Evolutionary conservation across 176 grass and related monocot species (phyloP).

Genomic region (Lolium perenne): DNA sequence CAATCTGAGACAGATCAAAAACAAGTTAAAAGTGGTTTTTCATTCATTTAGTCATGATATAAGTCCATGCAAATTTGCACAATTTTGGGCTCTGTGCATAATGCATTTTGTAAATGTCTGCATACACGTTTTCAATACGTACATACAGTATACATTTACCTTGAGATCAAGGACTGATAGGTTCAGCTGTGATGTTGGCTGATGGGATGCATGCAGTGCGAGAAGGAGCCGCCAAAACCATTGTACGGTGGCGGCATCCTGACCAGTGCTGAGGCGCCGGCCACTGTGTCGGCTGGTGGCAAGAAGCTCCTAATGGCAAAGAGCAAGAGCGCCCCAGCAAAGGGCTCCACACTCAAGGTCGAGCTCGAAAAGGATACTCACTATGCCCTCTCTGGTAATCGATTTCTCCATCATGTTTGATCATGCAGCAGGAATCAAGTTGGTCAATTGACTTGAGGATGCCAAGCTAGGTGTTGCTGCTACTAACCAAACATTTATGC

Average conservation of each 20-base stretch:
- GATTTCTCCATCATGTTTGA: background rate
- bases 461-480: background rate
- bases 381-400: constrained; percentile 67
- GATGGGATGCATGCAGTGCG: constrained; percentile 45
- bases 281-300: background rate
- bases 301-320: constrained; percentile 44
- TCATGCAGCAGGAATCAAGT: background rate
- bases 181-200: background rate
- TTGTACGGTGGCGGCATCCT: constrained; percentile 76
- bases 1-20: background rate
- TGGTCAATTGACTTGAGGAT: background rate
- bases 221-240: constrained; percentile 53
- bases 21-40: background rate
- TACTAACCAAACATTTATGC: background rate
- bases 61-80: background rate
- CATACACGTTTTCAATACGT: background rate
- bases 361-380: constrained; percentile 52
- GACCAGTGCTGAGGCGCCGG: constrained; percentile 18
- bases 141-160: background rate
- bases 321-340: constrained; percentile 32
- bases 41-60: background rate
- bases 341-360: constrained; percentile 60
- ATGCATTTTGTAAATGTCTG: background rate
- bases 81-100: background rate
- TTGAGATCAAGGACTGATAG: background rate